phyloP scores from a whole-genome alignment of 164 flowering plant genomes.

The Vitis amurensis region DNA sequence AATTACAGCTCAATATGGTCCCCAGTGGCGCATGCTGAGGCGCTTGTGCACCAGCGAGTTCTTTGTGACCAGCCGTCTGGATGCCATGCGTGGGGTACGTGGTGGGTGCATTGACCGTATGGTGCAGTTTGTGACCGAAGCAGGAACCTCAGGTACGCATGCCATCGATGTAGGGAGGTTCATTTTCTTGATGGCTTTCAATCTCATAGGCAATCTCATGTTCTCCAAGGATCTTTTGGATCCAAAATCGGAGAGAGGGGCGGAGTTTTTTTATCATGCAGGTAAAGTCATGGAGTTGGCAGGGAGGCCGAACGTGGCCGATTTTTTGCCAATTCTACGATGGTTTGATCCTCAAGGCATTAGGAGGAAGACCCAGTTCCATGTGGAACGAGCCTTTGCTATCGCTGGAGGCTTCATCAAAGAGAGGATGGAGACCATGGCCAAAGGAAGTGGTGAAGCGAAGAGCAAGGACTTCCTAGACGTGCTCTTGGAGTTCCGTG shows the following conservation, averaged over 20 bases:
- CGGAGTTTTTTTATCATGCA: conserved; percentile 37
- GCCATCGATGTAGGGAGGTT: conserved; percentile 43
- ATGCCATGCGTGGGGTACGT: conserved; percentile 30
- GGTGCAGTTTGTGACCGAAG: conserved; percentile 35
- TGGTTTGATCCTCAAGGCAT: conserved; percentile 53
- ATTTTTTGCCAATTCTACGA: conserved; percentile 41
- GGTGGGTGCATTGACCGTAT: conserved; percentile 33
- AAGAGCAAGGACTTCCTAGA: conserved; percentile 52
- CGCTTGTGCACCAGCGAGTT: conserved; percentile 47
- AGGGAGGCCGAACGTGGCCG: conserved; percentile 54
- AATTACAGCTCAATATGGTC: conserved; percentile 44
- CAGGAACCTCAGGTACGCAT: conserved; percentile 17
- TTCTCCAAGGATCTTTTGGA: conserved; percentile 53
- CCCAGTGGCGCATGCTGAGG: conserved; percentile 57
- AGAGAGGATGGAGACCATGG: conserved; percentile 32
- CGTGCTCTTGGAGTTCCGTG: conserved; percentile 47
- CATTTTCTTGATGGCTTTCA: conserved; percentile 53
- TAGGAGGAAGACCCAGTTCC: conserved; percentile 41
- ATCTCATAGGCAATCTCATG: conserved; percentile 52
- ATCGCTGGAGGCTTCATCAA: conserved; percentile 43
- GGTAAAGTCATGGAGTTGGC: conserved; percentile 48
- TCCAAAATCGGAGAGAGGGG: conserved; percentile 42
- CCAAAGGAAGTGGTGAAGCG: not conserved
- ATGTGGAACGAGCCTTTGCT: conserved; percentile 43
- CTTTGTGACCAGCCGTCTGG: conserved; percentile 37